phyloP scores from a whole-genome alignment of 768 basidiomycete genomes.

The Macrolepiota dolichaula region DNA sequence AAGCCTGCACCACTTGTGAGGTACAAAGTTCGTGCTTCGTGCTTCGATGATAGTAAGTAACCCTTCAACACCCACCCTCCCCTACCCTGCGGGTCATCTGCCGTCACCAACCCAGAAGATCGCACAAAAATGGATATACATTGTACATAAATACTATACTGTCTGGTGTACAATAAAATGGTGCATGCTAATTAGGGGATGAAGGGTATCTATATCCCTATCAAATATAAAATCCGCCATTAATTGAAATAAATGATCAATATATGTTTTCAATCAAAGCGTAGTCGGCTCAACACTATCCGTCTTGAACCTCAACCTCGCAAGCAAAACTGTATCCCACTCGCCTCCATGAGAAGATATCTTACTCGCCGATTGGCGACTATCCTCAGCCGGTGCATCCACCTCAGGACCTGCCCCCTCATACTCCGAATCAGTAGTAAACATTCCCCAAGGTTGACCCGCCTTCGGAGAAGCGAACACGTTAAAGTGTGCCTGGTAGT shows the following conservation, averaged over 20 bases:
- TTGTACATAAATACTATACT: not conserved
- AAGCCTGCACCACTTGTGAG: not conserved
- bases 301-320: constrained; percentile 62
- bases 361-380: constrained; percentile 29
- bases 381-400: constrained; percentile 1
- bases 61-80: too few relatives aligned
- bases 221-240: not conserved
- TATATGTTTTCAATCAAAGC: not conserved
- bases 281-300: constrained; percentile 55
- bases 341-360: constrained; percentile 26
- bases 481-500: constrained; percentile 19
- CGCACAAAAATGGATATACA: too few relatives aligned
- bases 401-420: constrained; percentile 12
- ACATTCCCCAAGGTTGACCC: constrained; percentile 22
- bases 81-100: too few relatives aligned
- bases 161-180: not conserved
- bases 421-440: constrained; percentile 14
- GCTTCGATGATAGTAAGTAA: too few relatives aligned
- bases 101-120: too few relatives aligned
- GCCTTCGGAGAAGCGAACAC: constrained; percentile 16
- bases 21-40: not conserved
- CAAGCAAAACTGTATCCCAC: constrained; percentile 62
- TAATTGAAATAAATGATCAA: not conserved
- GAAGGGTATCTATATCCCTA: not conserved
- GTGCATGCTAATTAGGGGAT: not conserved